Base-by-base conservation (phyloP, 2,329 filamentous ascomycete species). In the Arthroderma sp. region DNA sequence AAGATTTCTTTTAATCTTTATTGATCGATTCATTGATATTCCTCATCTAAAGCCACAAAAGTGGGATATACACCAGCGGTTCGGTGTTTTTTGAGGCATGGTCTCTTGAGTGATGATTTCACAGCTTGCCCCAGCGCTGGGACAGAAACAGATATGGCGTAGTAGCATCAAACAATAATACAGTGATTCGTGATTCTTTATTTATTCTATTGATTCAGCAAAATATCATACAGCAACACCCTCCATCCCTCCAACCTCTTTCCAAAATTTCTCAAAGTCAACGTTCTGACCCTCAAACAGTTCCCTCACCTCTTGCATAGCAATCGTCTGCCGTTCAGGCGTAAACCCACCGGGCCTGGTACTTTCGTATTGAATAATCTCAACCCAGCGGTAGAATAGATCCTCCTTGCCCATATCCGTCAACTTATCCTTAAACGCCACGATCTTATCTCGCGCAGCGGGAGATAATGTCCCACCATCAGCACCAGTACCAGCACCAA, bases 331-430 rank as follows among this genome's bases (percentile, higher is more conserved):
- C 56, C 78, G 74, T 58, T 87, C 82, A 0, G 72, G 67, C 1
- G 81, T 83, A 57, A 94, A 93, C 0, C 84, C 85, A 11, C 81
- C 85, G 0, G 86, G 83, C 52, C 76, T 75, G 32, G 79, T 81
- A 36, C 84, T 81, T 65, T 94, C 87, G 56, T 79, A 93, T 65
- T 95, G 87, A 41, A 95, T 80, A 57, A 93, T 75, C 67, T 95
- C 88, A 40, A 94, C 84, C 86, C 87, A 94, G 45, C 82, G 78
- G 67, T 84, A 94, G 67, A 95, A 95, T 43, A 95, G 62, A 51
- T 83, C 79, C 61, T 94, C 88, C 64, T 94, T 94, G 37, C 83
- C 86, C 62, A 91, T 71, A 2, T 73, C 73, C 1, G 75, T 73
- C 53, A 95, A 71, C 15, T 79, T 78, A 37, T 91, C 82, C 54